Conservation (phyloP, 257 asterid species). For the Dorcoceras hygrometricum region DNA sequence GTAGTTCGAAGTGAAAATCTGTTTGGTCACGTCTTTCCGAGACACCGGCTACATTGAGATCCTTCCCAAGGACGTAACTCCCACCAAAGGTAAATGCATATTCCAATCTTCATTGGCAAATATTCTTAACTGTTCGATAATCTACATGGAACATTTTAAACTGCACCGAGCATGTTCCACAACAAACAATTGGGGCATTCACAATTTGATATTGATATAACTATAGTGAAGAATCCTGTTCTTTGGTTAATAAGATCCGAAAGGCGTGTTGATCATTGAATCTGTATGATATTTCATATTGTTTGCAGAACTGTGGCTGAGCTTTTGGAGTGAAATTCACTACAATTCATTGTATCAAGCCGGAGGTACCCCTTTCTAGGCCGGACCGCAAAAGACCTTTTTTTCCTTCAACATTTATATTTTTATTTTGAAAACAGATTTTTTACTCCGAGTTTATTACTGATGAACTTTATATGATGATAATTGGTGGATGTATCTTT, state of each 20-base stretch:
- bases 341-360: constrained; percentile 77
- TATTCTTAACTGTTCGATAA: too few species aligned
- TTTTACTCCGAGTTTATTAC: not conserved
- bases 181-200: too few species aligned
- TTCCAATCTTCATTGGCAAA: not conserved
- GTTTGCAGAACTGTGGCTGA: constrained; percentile 80
- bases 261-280: too few species aligned
- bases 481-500: constrained; percentile 15
- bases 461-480: too few species aligned
- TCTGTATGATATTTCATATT: not conserved
- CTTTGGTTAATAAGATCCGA: too few species aligned
- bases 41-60: constrained; percentile 82
- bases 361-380: constrained; percentile 55
- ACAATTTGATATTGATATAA: too few species aligned
- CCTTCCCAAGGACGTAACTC: constrained; percentile 65
- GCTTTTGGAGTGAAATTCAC: constrained; percentile 98
- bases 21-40: constrained; percentile 84
- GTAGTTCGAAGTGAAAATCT: constrained; percentile 81
- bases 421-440: not conserved
- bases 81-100: constrained; percentile 46
- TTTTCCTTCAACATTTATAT: not conserved
- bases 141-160: not conserved
- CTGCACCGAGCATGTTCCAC: not conserved
- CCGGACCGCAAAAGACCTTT: not conserved
- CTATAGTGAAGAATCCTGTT: too few species aligned